These are phyloP conservation scores for Pisolithus sp. DNA, from an alignment of 768 basidiomycete genomes.

Conservation along the genomic window DNA sequence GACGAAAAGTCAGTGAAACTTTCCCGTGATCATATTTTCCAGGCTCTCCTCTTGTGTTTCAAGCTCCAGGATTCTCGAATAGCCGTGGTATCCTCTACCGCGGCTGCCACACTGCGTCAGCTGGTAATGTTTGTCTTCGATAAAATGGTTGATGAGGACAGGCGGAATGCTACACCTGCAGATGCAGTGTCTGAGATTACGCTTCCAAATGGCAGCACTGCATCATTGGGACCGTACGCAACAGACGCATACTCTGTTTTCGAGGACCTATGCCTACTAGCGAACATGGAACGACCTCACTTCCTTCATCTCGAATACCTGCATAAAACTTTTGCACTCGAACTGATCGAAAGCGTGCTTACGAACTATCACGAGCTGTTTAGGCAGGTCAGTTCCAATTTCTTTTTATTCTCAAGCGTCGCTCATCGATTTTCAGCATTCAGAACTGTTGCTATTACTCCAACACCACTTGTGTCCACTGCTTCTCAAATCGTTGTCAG, in stretches of 20 bases:
- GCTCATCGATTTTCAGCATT: conserved; percentile 44
- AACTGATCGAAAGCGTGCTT: conserved; percentile 92
- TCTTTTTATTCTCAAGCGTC: background rate
- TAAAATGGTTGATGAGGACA: conserved; percentile 80
- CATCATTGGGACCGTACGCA: conserved; percentile 64
- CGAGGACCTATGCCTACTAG: conserved; percentile 87
- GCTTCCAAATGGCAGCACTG: conserved; percentile 65
- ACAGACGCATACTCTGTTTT: conserved; percentile 84
- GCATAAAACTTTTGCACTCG: conserved; percentile 93
- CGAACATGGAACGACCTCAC: conserved; percentile 71
- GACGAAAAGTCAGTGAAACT: background rate
- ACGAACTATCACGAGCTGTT: conserved; percentile 89
- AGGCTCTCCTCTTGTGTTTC: conserved; percentile 93
- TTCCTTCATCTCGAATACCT: conserved; percentile 79
- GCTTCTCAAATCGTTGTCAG: conserved; percentile 78
- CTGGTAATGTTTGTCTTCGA: conserved; percentile 98
- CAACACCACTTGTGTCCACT: conserved; percentile 87
- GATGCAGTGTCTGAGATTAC: conserved; percentile 32
- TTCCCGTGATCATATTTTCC: background rate
- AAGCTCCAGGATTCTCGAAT: conserved; percentile 93
- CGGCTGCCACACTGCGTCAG: conserved; percentile 92
- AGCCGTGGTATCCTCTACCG: conserved; percentile 94
- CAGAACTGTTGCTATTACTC: conserved; percentile 80
- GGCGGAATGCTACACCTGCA: conserved; percentile 25
- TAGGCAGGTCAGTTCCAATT: conserved; percentile 50